A percentile compares a stretch with the other conserved stretches of the same genome.
Conservation (phyloP, 192 early-diverging fungal species). For the Coemansia sp. region DNA sequence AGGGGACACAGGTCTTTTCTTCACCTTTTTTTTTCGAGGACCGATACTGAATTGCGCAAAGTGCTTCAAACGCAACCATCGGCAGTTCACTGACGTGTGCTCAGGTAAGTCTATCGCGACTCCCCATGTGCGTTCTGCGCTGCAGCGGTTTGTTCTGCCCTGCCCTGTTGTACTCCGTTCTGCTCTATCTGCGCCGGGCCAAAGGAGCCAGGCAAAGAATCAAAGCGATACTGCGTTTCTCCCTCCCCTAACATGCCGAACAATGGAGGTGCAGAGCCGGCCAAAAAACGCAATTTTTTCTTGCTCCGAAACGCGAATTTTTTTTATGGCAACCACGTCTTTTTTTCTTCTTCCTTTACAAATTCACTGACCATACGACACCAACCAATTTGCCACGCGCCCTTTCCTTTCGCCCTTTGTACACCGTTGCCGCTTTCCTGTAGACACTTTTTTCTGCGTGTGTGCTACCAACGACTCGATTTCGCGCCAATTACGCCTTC, state of each 20-base stretch:
- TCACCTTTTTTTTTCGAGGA: no score
- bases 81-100: no score
- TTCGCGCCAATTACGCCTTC: no score
- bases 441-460: not conserved
- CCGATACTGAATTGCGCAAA: no score
- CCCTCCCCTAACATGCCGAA: not conserved
- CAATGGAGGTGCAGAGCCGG: conserved; percentile 1
- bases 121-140: no score
- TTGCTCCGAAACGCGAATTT: not conserved
- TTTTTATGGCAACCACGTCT: not conserved
- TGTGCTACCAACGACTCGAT: no score
- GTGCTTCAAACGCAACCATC: no score
- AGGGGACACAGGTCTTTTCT: no score
- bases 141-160: no score
- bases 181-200: no score
- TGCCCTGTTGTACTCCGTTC: no score
- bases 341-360: conserved; percentile 3
- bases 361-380: not conserved
- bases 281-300: not conserved
- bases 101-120: no score
- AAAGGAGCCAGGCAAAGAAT: not conserved
- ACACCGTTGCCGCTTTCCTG: not conserved
- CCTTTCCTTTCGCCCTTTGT: not conserved
- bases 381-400: not conserved
- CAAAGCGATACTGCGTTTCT: not conserved